phyloP scores from a whole-genome alignment of 2,329 filamentous ascomycete genomes.

The Ciborinia camelliae region DNA sequence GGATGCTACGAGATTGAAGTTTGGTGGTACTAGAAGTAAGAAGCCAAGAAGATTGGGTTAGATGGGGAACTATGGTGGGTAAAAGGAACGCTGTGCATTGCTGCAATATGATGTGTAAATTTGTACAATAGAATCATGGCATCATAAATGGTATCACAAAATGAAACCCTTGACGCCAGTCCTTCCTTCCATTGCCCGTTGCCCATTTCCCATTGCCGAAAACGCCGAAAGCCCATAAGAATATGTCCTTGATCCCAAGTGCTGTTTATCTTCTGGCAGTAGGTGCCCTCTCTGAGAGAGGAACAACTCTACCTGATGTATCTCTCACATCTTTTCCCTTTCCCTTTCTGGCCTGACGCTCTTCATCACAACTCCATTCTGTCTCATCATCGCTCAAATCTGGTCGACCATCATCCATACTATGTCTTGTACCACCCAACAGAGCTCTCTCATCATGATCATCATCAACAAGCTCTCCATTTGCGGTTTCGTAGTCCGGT shows the following conservation, averaged over 20 bases:
- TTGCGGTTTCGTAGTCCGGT: constrained; percentile 70
- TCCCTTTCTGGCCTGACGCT: constrained; percentile 40
- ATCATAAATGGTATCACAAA: constrained; percentile 29
- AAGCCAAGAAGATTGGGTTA: constrained; percentile 71
- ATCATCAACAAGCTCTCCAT: constrained; percentile 61
- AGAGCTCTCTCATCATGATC: constrained; percentile 55
- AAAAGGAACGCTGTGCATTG: constrained; percentile 20
- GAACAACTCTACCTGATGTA: constrained; percentile 49
- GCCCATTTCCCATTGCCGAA: constrained; percentile 23
- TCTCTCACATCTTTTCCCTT: constrained; percentile 44
- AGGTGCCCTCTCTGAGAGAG: constrained; percentile 52
- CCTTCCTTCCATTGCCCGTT: constrained; percentile 21
- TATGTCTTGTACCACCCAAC: constrained; percentile 43
- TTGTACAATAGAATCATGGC: constrained; percentile 23
- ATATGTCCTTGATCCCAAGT: constrained; percentile 18
- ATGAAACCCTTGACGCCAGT: constrained; percentile 17
- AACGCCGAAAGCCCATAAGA: constrained; percentile 7
- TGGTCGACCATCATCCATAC: constrained; percentile 29
- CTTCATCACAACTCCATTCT: constrained; percentile 47
- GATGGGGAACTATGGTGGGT: constrained; percentile 2
- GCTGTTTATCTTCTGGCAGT: constrained; percentile 25
- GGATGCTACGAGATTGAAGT: constrained; percentile 88
- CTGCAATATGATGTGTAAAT: constrained; percentile 10
- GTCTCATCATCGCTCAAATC: constrained; percentile 35
- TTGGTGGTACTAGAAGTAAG: constrained; percentile 86